Evolutionary conservation across 805 yeast genomes (phyloP), one percentile per base, ranked within the genome.

Genomic region (Yueomyces sp.): DNA sequence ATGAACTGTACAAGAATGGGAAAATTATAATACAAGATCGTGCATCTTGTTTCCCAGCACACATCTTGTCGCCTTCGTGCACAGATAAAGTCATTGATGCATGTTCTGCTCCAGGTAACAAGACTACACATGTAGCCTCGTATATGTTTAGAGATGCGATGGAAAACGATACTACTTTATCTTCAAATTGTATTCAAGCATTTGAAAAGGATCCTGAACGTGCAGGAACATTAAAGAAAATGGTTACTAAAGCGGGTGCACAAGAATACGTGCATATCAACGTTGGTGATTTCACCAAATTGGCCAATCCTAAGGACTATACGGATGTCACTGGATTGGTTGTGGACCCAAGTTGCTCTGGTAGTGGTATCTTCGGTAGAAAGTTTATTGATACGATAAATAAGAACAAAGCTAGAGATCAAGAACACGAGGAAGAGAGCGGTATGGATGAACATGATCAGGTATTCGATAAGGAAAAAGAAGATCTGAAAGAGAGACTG

Each of bases 101-200:
- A 1, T 88, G 96, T 65, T 88, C 97, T 2, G 98, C 99, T 0
- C 99, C 99, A 4, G 99, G 99, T 4, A 92, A 92, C 62, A 94
- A 92, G 60, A 92, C 99, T 0, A 85, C 96, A 0, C 97, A 90
- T 63, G 65, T 81, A 27, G 76, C 92, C 0, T 48, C 59, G 8
- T 53, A 53, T 41, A 53, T 60, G 46, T 45, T 47, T 8, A 36
- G 37, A 2, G 43, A 37, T 9, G 47, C 45, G 5, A 42, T 40
- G 6, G 48, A 46, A 5, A 51, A 55, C 19, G 54, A 61, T 12
- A 78, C 87, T 7, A 11, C 8, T 34, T 34, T 34, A 9, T 11
- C 8, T 7, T 11, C 12, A 7, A 5, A 34, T 5, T 11, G 37
- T 9, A 19, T 34, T 34, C 71, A 71, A 52, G 98, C 98, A 0